Percentiles rank a stretch among this genome's conserved stretches.
Conservation (phyloP, 352 stramenopile genomes). For the Phytopythium vexans region DNA sequence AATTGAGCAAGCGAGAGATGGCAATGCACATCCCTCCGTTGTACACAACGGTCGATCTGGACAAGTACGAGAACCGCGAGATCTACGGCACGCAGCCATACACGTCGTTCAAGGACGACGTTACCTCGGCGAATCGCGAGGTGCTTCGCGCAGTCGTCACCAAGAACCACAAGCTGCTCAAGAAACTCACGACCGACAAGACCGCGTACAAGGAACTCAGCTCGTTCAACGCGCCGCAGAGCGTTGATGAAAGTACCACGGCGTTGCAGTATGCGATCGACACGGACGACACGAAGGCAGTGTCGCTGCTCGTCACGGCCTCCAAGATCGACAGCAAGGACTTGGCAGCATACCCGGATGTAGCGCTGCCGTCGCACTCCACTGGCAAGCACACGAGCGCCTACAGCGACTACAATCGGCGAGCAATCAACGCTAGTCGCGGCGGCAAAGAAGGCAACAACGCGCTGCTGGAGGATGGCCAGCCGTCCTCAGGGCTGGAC, state of each 20-base stretch:
- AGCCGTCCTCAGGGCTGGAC: not conserved
- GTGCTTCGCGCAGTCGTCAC: slow-evolving; percentile 69
- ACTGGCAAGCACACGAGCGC: slow-evolving; percentile 74
- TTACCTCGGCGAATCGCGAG: slow-evolving; percentile 50
- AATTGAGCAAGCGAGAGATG: slow-evolving; percentile 32
- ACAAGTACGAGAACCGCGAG: slow-evolving; percentile 60
- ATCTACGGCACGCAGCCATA: slow-evolving; percentile 45
- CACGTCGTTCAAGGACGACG: slow-evolving; percentile 36
- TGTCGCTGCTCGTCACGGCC: slow-evolving; percentile 41
- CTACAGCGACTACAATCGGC: slow-evolving; percentile 81
- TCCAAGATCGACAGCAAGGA: slow-evolving; percentile 39
- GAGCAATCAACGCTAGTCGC: slow-evolving; percentile 78
- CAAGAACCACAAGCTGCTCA: slow-evolving; percentile 67
- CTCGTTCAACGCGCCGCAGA: slow-evolving; percentile 42
- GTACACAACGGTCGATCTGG: slow-evolving; percentile 37
- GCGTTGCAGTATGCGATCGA: slow-evolving; percentile 70
- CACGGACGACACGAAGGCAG: slow-evolving; percentile 45
- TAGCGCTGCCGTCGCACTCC: slow-evolving; percentile 64
- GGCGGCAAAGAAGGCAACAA: slow-evolving; percentile 80
- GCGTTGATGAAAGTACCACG: slow-evolving; percentile 38
- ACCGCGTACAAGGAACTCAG: slow-evolving; percentile 40
- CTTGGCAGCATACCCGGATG: slow-evolving; percentile 40
- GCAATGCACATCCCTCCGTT: slow-evolving; percentile 46
- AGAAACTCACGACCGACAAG: slow-evolving; percentile 54
- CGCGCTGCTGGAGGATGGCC: slow-evolving; percentile 49